A percentile compares a stretch with the other conserved stretches of the same genome.
Conservation (phyloP, 441 rosid species). For the Raphanus hybrid region DNA sequence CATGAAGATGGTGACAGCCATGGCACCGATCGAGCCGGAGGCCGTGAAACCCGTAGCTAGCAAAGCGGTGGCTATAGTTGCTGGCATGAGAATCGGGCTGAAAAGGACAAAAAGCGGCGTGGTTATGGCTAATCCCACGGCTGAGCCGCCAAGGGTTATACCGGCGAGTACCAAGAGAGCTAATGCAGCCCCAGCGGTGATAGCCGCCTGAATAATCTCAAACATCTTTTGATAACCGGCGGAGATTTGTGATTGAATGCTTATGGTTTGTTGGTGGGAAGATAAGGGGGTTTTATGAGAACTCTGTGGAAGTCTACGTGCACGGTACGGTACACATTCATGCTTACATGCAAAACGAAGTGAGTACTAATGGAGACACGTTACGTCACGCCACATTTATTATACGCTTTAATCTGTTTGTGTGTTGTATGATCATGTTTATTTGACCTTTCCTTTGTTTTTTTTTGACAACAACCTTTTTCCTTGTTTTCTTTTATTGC, state of each 20-base stretch:
- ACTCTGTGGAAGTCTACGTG: slow-evolving; percentile 33
- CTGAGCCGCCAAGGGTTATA: slow-evolving; percentile 62
- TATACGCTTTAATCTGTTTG: neutral
- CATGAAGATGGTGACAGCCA: slow-evolving; percentile 55
- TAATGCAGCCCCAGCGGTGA: slow-evolving; percentile 60
- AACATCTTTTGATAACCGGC: slow-evolving; percentile 18
- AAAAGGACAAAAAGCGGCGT: slow-evolving; percentile 73
- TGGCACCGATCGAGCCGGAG: slow-evolving; percentile 65
- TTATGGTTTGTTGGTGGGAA: slow-evolving; percentile 25
- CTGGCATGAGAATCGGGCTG: slow-evolving; percentile 85
- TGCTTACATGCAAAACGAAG: slow-evolving; percentile 32
- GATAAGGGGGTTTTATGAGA: slow-evolving; percentile 25
- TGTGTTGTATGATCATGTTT: slow-evolving; percentile 25
- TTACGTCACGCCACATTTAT: slow-evolving; percentile 25
- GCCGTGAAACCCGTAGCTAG: slow-evolving; percentile 63
- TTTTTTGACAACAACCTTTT: neutral
- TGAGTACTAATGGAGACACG: slow-evolving; percentile 5
- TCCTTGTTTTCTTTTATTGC: neutral
- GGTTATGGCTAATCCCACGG: slow-evolving; percentile 60
- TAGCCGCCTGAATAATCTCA: slow-evolving; percentile 38
- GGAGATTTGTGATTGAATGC: slow-evolving; percentile 12
- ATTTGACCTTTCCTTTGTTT: neutral
- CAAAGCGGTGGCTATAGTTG: slow-evolving; percentile 54
- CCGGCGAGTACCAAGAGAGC: slow-evolving; percentile 64
- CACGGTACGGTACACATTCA: slow-evolving; percentile 28